Base-by-base conservation (phyloP, 208 protist species). In the Trypanosoma conorhini region DNA sequence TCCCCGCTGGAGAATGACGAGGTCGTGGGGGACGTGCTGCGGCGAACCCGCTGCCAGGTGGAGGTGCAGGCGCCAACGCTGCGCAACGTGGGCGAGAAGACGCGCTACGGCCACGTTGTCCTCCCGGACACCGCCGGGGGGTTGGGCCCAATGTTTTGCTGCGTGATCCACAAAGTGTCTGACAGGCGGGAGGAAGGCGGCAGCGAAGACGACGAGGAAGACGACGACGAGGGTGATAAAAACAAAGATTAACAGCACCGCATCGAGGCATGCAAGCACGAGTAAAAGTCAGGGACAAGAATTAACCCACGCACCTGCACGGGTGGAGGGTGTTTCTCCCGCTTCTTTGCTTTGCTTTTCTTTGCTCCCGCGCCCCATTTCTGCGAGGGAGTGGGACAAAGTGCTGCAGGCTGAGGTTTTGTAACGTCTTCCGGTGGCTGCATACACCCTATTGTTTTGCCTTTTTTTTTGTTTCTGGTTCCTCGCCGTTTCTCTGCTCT, bases 1-100 rank as follows among this genome's bases (percentile, higher is more conserved):
- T 94, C 81, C 7, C 85, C 89, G 0, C 28, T 88, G 21, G 94
- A 98, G 67, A 98, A 98, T 70, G 94, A 97, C 54, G 82, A 76
- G 22, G 87, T 97, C 44, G 84, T 98, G 24, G 76, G 58, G 15
- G 76, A 89, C 64, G 87, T 63, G 22, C 77, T 94, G 74, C 76
- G 70, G 30, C 62, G 81, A 12, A 90, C 87, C 17, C 79, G 88
- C 13, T 91, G 86, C 52, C 72, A 79, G 15, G 80, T 92, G 55
- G 70, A 78, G 44, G 64, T 92, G 19, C 74, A 86, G 30, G 57
- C 33, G 24, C 26, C 76, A 15, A 62, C 72, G 13, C 13, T 77
- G 31, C 31, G 56, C 55, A 35, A 21, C 5, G 67, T 93, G 0
- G 87, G 87, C 2, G 90, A 92, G 80, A 63, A 77, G 28, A 95